Evolutionary conservation across 192 early-diverging fungal species (phyloP).

Genomic region (Umbelopsis ramanniana): DNA sequence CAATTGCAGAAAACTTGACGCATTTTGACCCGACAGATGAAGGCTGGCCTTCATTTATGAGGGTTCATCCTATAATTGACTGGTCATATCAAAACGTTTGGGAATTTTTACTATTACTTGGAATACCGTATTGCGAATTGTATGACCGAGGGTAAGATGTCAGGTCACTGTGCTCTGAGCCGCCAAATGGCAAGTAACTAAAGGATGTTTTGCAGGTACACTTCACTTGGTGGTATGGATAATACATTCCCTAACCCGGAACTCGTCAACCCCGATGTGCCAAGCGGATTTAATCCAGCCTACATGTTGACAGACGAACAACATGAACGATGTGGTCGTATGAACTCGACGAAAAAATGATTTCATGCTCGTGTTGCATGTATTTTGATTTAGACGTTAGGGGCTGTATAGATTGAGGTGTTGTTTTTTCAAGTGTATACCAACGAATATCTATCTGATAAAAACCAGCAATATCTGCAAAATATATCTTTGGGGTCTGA

Average conservation of each 20-base stretch:
- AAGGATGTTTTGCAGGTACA: slow-evolving; percentile 65
- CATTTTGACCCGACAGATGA: slow-evolving; percentile 75
- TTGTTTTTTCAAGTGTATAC: slow-evolving; percentile 1
- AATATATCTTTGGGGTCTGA: background rate
- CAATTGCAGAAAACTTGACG: slow-evolving; percentile 47
- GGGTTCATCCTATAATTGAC: slow-evolving; percentile 91
- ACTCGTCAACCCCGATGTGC: slow-evolving; percentile 48
- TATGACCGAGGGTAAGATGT: slow-evolving; percentile 81
- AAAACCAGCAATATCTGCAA: background rate
- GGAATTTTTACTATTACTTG: slow-evolving; percentile 66
- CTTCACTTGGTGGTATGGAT: slow-evolving; percentile 85
- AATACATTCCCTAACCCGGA: slow-evolving; percentile 88
- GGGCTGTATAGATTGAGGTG: background rate
- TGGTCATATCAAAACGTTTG: slow-evolving; percentile 89
- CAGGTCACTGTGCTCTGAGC: background rate
- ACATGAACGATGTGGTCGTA: slow-evolving; percentile 45
- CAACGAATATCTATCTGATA: background rate
- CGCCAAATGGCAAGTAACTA: background rate
- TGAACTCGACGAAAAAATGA: slow-evolving; percentile 1
- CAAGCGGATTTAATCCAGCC: slow-evolving; percentile 64
- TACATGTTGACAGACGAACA: slow-evolving; percentile 62
- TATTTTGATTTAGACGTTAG: background rate
- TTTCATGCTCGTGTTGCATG: background rate
- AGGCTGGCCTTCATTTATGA: slow-evolving; percentile 92
- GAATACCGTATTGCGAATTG: slow-evolving; percentile 83